Evolutionary conservation across 345 rosid genomes (phyloP).

Genomic region (Gossypium anomalum): DNA sequence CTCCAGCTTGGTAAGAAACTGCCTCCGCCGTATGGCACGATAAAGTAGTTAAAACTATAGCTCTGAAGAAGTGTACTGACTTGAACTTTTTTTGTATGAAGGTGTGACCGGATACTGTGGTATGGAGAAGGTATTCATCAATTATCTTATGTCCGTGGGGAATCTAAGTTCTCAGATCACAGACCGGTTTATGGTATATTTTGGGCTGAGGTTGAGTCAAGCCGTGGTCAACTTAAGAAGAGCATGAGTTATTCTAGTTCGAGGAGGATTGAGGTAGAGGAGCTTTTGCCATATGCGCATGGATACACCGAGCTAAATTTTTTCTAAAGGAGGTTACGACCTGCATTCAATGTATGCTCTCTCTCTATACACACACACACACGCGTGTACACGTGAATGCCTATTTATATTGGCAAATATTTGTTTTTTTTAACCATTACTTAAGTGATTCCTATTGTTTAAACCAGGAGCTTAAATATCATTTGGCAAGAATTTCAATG

Average conservation of each 20-base stretch:
- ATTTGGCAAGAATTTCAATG: conserved; percentile 1
- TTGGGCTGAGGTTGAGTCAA: conserved; percentile 87
- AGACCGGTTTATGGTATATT: conserved; percentile 95
- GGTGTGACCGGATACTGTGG: conserved; percentile 98
- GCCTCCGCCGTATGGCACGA: neutral
- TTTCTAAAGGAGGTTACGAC: conserved; percentile 39
- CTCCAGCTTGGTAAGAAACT: conserved; percentile 87
- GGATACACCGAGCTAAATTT: conserved; percentile 95
- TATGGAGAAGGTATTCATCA: conserved; percentile 95
- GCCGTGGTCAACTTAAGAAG: conserved; percentile 65
- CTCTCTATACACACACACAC: neutral
- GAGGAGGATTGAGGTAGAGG: conserved; percentile 81
- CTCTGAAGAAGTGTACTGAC: conserved; percentile 20
- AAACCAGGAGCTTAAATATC: too few relatives aligned
- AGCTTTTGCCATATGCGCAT: conserved; percentile 78
- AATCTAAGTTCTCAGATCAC: conserved; percentile 94
- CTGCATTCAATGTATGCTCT: conserved; percentile 20
- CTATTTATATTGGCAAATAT: too few relatives aligned
- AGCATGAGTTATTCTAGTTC: conserved; percentile 68
- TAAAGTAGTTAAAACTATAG: conserved; percentile 1
- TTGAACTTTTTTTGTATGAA: conserved; percentile 21
- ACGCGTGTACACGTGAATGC: too few relatives aligned
- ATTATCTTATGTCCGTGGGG: conserved; percentile 80
- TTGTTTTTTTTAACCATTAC: too few relatives aligned
- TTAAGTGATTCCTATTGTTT: too few relatives aligned